Conservation (phyloP, 192 early-diverging fungal species). For the Glomus cerebriforme region DNA sequence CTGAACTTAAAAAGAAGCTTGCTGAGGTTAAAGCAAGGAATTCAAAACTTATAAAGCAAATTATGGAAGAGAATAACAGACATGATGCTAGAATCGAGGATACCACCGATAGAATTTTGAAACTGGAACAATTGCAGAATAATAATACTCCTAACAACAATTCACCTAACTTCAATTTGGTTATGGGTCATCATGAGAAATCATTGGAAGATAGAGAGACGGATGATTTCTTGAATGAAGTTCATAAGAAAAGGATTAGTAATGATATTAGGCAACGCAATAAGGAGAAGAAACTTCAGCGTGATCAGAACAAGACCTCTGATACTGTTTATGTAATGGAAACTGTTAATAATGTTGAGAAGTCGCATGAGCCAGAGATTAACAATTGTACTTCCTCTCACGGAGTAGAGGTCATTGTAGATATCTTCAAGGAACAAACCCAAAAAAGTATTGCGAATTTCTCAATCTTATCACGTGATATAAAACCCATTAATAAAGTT, state of each 20-base stretch:
- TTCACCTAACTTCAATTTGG: not conserved
- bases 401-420: not conserved
- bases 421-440: not conserved
- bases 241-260: slow-evolving; percentile 11
- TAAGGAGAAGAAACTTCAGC: slow-evolving; percentile 14
- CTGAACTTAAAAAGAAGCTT: no score
- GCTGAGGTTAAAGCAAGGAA: no score
- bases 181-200: not conserved
- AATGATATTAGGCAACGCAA: slow-evolving; percentile 4
- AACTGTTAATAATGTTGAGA: slow-evolving; percentile 12
- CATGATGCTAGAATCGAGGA: slow-evolving; percentile 12
- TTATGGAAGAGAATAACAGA: not conserved
- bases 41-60: no score
- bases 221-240: not conserved
- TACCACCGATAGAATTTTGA: not conserved
- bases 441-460: not conserved
- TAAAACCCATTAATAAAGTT: slow-evolving; percentile 9
- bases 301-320: not conserved
- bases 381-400: not conserved
- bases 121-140: slow-evolving; percentile 19
- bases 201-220: not conserved
- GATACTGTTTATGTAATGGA: not conserved
- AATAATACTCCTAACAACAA: slow-evolving; percentile 10
- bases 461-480: slow-evolving; percentile 21
- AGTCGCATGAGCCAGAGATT: not conserved